Conservation (phyloP, 495 filamentous ascomycete genomes). For the Xylaria flabelliformis region DNA sequence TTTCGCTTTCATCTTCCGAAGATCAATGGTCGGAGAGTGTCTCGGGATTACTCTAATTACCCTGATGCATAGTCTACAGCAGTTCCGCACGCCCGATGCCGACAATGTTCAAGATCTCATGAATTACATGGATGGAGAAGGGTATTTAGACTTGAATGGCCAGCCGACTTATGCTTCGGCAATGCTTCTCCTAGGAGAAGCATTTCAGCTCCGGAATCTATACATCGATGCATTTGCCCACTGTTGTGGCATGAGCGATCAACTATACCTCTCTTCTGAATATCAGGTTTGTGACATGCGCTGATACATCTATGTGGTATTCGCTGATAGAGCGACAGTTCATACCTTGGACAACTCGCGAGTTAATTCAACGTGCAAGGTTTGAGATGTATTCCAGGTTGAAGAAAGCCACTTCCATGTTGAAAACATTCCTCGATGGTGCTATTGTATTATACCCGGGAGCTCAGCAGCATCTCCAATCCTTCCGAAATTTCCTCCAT, state of each 20-base stretch:
- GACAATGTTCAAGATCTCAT: slow-evolving; percentile 61
- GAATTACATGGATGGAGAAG: slow-evolving; percentile 62
- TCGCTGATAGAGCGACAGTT: slow-evolving; percentile 45
- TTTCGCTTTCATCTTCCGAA: slow-evolving; percentile 67
- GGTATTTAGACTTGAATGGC: slow-evolving; percentile 66
- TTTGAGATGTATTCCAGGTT: slow-evolving; percentile 68
- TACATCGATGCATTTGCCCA: slow-evolving; percentile 72
- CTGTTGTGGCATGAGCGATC: slow-evolving; percentile 70
- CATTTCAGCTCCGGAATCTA: slow-evolving; percentile 58
- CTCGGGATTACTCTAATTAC: slow-evolving; percentile 63
- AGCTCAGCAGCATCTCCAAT: slow-evolving; percentile 64
- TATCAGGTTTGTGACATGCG: slow-evolving; percentile 56
- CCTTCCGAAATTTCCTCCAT: slow-evolving; percentile 67
- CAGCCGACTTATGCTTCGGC: slow-evolving; percentile 66
- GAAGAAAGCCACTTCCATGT: slow-evolving; percentile 50
- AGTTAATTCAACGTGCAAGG: slow-evolving; percentile 64
- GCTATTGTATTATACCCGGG: slow-evolving; percentile 63
- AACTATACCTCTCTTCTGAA: slow-evolving; percentile 55
- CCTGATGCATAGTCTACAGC: slow-evolving; percentile 63
- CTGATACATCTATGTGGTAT: too few species aligned
- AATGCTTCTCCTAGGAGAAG: slow-evolving; percentile 66
- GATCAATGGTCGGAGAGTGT: slow-evolving; percentile 64
- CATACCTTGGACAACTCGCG: slow-evolving; percentile 60
- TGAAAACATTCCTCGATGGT: slow-evolving; percentile 65
- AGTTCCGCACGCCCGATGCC: slow-evolving; percentile 53